Conservation (phyloP, 2,329 filamentous ascomycete genomes). For the Alternaria solani region DNA sequence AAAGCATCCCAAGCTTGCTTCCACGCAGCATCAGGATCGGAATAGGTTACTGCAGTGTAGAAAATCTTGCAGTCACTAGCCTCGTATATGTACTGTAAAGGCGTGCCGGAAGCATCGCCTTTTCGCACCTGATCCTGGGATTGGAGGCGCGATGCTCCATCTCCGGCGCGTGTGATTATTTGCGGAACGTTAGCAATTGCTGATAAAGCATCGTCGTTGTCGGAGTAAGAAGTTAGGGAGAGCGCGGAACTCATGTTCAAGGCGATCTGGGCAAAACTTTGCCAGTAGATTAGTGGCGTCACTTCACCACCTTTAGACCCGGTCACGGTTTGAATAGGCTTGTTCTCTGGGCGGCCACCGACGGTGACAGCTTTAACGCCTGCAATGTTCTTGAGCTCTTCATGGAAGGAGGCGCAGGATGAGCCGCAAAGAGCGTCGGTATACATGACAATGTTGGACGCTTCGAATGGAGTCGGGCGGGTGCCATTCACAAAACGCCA, state of each 20-base stretch:
- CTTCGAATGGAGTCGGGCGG: slow-evolving; percentile 45
- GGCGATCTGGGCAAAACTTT: slow-evolving; percentile 22
- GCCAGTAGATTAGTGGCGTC: slow-evolving; percentile 27
- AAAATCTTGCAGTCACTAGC: slow-evolving; percentile 68
- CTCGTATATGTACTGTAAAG: slow-evolving; percentile 67
- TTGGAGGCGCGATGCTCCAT: slow-evolving; percentile 24
- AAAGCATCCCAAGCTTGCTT: slow-evolving; percentile 44
- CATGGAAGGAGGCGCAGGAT: slow-evolving; percentile 65
- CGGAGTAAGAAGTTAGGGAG: slow-evolving; percentile 13
- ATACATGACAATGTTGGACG: slow-evolving; percentile 53
- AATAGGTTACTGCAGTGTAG: slow-evolving; percentile 63
- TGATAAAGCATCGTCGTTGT: slow-evolving; percentile 16
- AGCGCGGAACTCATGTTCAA: slow-evolving; percentile 25
- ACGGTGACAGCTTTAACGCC: slow-evolving; percentile 64
- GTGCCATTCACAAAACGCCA: slow-evolving; percentile 31
- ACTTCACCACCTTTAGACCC: slow-evolving; percentile 64
- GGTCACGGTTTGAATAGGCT: slow-evolving; percentile 67
- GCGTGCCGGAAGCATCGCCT: slow-evolving; percentile 47
- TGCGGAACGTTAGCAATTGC: slow-evolving; percentile 26
- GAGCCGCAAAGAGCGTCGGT: slow-evolving; percentile 66
- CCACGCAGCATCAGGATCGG: slow-evolving; percentile 62
- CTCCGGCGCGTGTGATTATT: slow-evolving; percentile 27
- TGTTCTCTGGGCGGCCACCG: slow-evolving; percentile 64
- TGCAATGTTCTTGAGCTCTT: slow-evolving; percentile 60
- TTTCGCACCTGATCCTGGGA: slow-evolving; percentile 38